A percentile compares a stretch with the other conserved stretches of the same genome.
phyloP scores from a whole-genome alignment of 108 stramenopile genomes.

The Cyclotella choctawhatcheeana region DNA sequence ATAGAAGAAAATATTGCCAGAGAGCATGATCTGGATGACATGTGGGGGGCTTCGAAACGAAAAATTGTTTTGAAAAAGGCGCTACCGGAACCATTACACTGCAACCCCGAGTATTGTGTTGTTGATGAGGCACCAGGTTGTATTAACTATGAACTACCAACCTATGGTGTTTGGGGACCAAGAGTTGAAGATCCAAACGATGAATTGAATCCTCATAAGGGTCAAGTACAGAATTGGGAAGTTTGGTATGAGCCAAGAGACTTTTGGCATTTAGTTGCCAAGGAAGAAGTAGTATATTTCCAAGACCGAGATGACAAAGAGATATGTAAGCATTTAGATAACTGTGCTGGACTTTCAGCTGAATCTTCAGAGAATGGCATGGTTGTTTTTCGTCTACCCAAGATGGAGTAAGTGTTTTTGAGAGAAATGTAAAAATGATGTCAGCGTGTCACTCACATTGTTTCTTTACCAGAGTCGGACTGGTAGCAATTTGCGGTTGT shows the following conservation, averaged over 20 bases:
- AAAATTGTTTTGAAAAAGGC: constrained; percentile 22
- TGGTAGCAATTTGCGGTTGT: constrained; percentile 43
- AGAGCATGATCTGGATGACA: constrained; percentile 42
- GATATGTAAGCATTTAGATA: constrained; percentile 49
- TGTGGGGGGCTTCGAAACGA: constrained; percentile 37
- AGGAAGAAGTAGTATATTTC: constrained; percentile 41
- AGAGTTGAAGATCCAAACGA: constrained; percentile 42
- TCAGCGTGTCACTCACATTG: neutral
- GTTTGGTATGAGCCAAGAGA: constrained; percentile 31
- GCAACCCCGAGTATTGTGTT: constrained; percentile 36
- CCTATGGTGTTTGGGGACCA: constrained; percentile 40
- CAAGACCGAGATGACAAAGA: constrained; percentile 49
- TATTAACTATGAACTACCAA: constrained; percentile 51
- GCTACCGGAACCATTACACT: constrained; percentile 22
- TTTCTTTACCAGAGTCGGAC: constrained; percentile 21
- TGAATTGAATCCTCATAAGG: constrained; percentile 48
- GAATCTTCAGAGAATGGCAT: constrained; percentile 41
- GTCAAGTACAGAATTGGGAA: constrained; percentile 45
- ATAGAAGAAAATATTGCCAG: constrained; percentile 32
- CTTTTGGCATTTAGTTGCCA: constrained; percentile 37
- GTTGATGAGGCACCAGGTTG: constrained; percentile 57
- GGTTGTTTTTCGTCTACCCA: constrained; percentile 55
- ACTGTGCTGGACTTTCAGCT: constrained; percentile 55
- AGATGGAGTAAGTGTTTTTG: constrained; percentile 30
- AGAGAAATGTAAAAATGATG: neutral